phyloP scores from a whole-genome alignment of 805 yeast species.

The Wickerhamiella brachini region DNA sequence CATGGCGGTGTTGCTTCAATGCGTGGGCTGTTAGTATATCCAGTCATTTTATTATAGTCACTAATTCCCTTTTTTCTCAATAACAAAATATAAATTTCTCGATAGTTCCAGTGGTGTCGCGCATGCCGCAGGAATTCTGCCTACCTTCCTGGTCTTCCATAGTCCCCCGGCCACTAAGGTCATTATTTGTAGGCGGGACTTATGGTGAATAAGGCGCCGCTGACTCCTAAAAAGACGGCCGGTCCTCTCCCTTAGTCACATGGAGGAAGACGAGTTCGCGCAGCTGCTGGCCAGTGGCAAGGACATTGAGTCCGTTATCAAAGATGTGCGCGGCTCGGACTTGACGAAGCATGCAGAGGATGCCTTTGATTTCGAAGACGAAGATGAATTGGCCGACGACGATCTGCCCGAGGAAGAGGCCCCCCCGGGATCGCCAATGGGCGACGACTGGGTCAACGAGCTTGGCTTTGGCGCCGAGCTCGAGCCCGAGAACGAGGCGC shows the following conservation, averaged over 20 bases:
- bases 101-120: too few relatives aligned
- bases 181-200: too few relatives aligned
- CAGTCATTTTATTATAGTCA: too few relatives aligned
- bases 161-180: too few relatives aligned
- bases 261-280: slow-evolving; percentile 24
- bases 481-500: slow-evolving; percentile 14
- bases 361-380: slow-evolving; percentile 89
- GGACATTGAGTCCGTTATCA: slow-evolving; percentile 18
- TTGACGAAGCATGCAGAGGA: slow-evolving; percentile 70
- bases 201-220: too few relatives aligned
- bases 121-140: too few relatives aligned
- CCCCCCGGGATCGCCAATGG: slow-evolving; percentile 9
- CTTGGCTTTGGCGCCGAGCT: slow-evolving; percentile 16
- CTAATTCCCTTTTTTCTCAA: too few relatives aligned
- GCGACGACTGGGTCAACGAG: slow-evolving; percentile 22
- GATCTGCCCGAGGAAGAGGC: slow-evolving; percentile 30
- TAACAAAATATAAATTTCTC: too few relatives aligned
- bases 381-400: slow-evolving; percentile 88
- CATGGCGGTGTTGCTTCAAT: too few relatives aligned
- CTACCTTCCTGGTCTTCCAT: too few relatives aligned
- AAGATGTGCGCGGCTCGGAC: slow-evolving; percentile 30
- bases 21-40: too few relatives aligned
- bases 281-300: slow-evolving; percentile 19
- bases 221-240: too few relatives aligned
- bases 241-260: slow-evolving; percentile 1